These are phyloP conservation scores for Penicillium sumatraense DNA, from an alignment of 2,329 filamentous ascomycete species.

Conservation along the genomic window DNA sequence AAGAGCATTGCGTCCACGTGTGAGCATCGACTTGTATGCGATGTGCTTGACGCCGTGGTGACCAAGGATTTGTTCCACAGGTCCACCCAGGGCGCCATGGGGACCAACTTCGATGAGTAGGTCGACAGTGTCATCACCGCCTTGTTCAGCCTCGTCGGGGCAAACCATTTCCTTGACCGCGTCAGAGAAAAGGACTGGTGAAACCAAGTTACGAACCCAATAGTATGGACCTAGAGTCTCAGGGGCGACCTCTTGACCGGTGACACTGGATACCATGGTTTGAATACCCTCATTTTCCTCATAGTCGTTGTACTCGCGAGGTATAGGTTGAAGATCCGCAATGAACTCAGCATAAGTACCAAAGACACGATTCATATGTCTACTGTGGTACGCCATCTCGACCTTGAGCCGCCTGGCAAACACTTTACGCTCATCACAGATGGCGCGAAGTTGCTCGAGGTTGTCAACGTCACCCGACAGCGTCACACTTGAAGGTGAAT, in stretches of 20 bases:
- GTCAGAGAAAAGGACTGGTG: not conserved
- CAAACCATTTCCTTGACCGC: not conserved
- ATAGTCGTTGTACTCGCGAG: not conserved
- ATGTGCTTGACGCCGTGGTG: not conserved
- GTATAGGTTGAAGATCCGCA: not conserved
- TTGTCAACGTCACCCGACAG: slow-evolving; percentile 44
- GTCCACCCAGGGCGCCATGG: not conserved
- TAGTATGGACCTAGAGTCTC: not conserved
- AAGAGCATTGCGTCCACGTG: slow-evolving; percentile 5
- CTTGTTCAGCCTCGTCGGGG: not conserved
- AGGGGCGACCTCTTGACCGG: not conserved
- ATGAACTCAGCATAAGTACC: not conserved
- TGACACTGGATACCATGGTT: not conserved
- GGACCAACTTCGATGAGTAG: not conserved
- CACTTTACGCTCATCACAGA: slow-evolving; percentile 1
- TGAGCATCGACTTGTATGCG: not conserved
- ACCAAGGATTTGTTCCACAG: not conserved
- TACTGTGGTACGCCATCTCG: slow-evolving; percentile 49
- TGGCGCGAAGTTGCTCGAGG: slow-evolving; percentile 3
- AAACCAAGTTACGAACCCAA: not conserved
- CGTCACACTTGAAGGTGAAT: slow-evolving; percentile 45
- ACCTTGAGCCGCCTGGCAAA: slow-evolving; percentile 29
- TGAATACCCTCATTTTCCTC: not conserved
- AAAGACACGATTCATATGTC: slow-evolving; percentile 38
- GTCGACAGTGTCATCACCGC: not conserved